These are phyloP conservation scores for Wickerhamomyces canadensis DNA, from an alignment of 805 yeast species.

Conservation along the genomic window DNA sequence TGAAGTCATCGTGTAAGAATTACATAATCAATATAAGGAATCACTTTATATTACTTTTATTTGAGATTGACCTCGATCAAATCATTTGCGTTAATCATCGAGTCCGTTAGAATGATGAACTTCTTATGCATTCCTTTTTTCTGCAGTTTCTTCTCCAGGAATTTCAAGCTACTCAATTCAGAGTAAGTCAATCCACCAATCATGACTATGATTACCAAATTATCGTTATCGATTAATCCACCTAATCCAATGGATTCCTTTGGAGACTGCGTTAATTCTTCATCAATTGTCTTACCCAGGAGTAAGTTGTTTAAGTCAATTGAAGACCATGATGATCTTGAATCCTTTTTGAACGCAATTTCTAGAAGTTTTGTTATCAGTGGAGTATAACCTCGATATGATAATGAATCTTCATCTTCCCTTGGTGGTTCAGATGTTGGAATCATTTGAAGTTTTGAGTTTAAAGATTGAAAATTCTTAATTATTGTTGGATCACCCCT, in stretches of 20 bases:
- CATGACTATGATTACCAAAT: constrained; percentile 42
- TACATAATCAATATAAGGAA: neutral
- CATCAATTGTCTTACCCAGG: constrained; percentile 31
- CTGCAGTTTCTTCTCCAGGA: constrained; percentile 42
- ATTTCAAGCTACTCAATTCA: constrained; percentile 69
- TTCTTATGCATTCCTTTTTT: constrained; percentile 30
- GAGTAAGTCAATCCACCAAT: constrained; percentile 86
- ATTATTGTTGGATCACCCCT: constrained; percentile 29
- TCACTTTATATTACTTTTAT: neutral
- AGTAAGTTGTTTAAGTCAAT: constrained; percentile 30
- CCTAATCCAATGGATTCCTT: constrained; percentile 11
- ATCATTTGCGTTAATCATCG: constrained; percentile 38
- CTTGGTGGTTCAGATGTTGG: too few relatives aligned
- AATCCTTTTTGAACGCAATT: constrained; percentile 43
- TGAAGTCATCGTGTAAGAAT: constrained; percentile 5
- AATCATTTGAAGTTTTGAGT: constrained; percentile 42
- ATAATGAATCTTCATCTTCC: constrained; percentile 31
- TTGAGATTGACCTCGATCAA: constrained; percentile 18
- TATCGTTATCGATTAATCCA: constrained; percentile 15
- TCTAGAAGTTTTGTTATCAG: constrained; percentile 65
- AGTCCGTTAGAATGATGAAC: constrained; percentile 43
- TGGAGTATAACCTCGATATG: constrained; percentile 83
- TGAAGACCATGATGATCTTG: constrained; percentile 31
- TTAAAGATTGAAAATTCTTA: constrained; percentile 27
- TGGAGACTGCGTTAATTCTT: constrained; percentile 14